Base-by-base conservation (phyloP, 2,329 filamentous ascomycete genomes). In the Sarocladium oryzae region DNA sequence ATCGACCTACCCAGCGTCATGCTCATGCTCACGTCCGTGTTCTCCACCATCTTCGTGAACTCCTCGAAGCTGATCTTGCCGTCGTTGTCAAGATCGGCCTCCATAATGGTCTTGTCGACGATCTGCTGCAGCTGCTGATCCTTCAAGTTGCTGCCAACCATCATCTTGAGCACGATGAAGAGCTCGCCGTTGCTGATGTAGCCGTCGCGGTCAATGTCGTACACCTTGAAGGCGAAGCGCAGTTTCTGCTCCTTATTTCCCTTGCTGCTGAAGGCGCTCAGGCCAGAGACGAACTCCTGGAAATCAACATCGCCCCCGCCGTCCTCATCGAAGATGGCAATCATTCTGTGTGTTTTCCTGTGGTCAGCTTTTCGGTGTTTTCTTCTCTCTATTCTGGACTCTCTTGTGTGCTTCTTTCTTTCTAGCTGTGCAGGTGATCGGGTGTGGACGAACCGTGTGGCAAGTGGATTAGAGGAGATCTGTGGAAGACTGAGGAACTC, bases 31-130 rank as follows among this genome's bases (percentile, higher is more conserved):
- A 86, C 78, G 62, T 86, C 83, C 52, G 92, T 97, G 68, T 87
- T 95, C 79, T 96, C 92, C 49, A 99, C 93, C 92, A 99, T 97
- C 75, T 93, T 89, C 55, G 85, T 92, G 67, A 99, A 99, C 78
- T 99, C 93, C 72, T 97, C 90, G 63, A 99, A 99, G 76, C 89
- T 96, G 69, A 99, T 97, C 79, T 95, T 95, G 63, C 93, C 93
- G 69, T 99, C 93, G 55, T 85, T 84, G 71, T 99, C 93, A 60
- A 91, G 79, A 70, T 99, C 93, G 46, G 93, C 93, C 75, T 99
- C 93, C 93, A 97, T 97, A 68, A 99, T 97, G 54, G 93, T 99
- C 83, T 99, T 99, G 76, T 99, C 93, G 60, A 99, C 93, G 67
- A 99, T 99, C 82, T 92, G 93, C 75, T 99, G 93, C 67, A 99